A percentile compares a stretch with the other conserved stretches of the same genome.
These are phyloP conservation scores for Echinochloa phyllopogon DNA, from an alignment of 176 grass and related monocot species.

Conservation along the genomic window DNA sequence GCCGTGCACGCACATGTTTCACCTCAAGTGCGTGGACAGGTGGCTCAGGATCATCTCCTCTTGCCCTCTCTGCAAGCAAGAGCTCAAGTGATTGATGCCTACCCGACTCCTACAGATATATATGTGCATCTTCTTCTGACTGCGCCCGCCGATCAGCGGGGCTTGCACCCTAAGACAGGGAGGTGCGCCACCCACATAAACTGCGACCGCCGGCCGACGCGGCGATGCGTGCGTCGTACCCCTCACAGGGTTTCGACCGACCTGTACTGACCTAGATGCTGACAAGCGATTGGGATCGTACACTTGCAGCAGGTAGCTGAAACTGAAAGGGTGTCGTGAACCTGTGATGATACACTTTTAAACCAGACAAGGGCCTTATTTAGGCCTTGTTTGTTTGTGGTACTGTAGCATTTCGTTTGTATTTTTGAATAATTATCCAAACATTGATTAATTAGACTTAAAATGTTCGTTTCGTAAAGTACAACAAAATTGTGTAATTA, in stretches of 20 bases:
- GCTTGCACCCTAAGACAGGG: slow-evolving; percentile 41
- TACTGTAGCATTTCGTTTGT: too few relatives aligned
- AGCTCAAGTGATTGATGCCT: slow-evolving; percentile 65
- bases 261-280: slow-evolving; percentile 48
- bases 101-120: not conserved
- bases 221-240: slow-evolving; percentile 48
- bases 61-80: slow-evolving; percentile 98
- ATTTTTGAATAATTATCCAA: too few relatives aligned
- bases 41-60: slow-evolving; percentile 98
- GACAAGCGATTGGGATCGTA: slow-evolving; percentile 3
- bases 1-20: slow-evolving; percentile 89
- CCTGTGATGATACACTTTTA: not conserved
- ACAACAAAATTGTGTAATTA: too few relatives aligned
- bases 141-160: slow-evolving; percentile 23
- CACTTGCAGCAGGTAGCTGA: slow-evolving; percentile 11
- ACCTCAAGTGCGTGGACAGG: slow-evolving; percentile 88
- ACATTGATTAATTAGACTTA: too few relatives aligned
- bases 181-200: not conserved
- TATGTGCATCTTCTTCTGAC: not conserved
- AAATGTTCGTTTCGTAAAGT: too few relatives aligned
- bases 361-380: not conserved
- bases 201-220: not conserved
- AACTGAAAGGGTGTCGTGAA: not conserved
- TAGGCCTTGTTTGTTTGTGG: too few relatives aligned
- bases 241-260: not conserved